phyloP scores from a whole-genome alignment of 2,329 filamentous ascomycete species.

The Domatiomyces catenatus region DNA sequence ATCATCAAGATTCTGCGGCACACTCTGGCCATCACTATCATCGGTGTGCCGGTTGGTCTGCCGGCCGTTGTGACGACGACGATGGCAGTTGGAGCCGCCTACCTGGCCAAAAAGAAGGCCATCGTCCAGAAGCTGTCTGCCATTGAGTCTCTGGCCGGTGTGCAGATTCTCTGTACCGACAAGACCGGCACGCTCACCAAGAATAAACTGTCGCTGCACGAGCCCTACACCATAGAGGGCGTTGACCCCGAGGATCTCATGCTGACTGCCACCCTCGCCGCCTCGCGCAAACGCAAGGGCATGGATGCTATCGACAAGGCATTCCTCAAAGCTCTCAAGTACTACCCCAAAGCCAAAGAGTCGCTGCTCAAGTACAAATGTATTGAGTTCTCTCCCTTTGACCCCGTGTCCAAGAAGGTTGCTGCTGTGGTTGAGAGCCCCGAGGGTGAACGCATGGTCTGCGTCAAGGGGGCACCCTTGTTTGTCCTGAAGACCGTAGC shows the following conservation, averaged over 20 bases:
- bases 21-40: slow-evolving; percentile 77
- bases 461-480: slow-evolving; percentile 80
- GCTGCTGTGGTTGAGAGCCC: slow-evolving; percentile 69
- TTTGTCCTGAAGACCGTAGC: slow-evolving; percentile 78
- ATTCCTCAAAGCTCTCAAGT: slow-evolving; percentile 71
- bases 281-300: slow-evolving; percentile 88
- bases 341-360: slow-evolving; percentile 67
- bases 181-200: slow-evolving; percentile 89
- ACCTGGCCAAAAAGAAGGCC: slow-evolving; percentile 81
- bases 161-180: slow-evolving; percentile 87
- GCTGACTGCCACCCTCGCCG: slow-evolving; percentile 78
- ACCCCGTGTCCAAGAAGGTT: slow-evolving; percentile 88
- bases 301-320: slow-evolving; percentile 92
- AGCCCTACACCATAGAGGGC: slow-evolving; percentile 68
- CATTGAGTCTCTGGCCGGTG: slow-evolving; percentile 82
- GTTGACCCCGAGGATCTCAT: slow-evolving; percentile 79
- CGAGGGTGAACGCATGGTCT: slow-evolving; percentile 68
- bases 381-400: slow-evolving; percentile 72
- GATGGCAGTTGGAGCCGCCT: slow-evolving; percentile 85
- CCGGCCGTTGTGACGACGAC: slow-evolving; percentile 87
- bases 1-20: slow-evolving; percentile 70
- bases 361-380: slow-evolving; percentile 73
- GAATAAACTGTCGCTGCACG: slow-evolving; percentile 79
- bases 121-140: slow-evolving; percentile 87
- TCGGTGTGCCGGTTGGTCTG: slow-evolving; percentile 84